Percentiles rank a stretch among this genome's conserved stretches.
Conservation (phyloP, 2,329 filamentous ascomycete species). For the Ophiosphaerella korrae region DNA sequence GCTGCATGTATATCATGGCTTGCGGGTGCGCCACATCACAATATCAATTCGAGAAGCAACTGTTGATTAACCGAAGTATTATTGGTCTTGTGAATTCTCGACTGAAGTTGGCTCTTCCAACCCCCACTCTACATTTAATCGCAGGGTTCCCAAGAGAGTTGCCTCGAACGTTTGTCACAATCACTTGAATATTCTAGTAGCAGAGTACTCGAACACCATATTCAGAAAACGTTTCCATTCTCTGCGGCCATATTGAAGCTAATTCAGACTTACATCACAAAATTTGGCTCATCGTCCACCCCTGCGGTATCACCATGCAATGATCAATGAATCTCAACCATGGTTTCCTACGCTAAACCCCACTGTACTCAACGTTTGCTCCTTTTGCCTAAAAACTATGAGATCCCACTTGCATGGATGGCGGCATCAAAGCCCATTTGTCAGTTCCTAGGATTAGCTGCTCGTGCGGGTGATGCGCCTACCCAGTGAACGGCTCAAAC, state of each 20-base stretch:
- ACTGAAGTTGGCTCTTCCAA: no score
- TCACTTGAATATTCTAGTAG: no score
- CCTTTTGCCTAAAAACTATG: not conserved
- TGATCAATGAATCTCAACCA: slow-evolving; percentile 13
- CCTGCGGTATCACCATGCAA: slow-evolving; percentile 22
- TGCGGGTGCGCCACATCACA: not conserved
- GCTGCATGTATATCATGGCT: not conserved
- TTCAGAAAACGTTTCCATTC: slow-evolving; percentile 3
- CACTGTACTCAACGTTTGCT: not conserved
- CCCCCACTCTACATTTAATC: no score
- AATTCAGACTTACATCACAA: not conserved
- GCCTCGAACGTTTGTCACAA: no score
- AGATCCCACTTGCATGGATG: not conserved
- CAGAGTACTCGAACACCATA: not conserved
- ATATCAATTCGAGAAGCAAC: not conserved
- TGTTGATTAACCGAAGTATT: no score
- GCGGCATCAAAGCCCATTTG: not conserved
- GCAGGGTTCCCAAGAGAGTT: no score
- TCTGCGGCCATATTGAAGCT: no score
- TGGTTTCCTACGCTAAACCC: not conserved
- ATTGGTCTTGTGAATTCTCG: no score
- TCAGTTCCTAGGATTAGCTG: not conserved
- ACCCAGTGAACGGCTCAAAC: slow-evolving; percentile 4
- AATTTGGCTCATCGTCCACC: slow-evolving; percentile 13
- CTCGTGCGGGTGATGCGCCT: slow-evolving; percentile 8